Evolutionary conservation across 202 grass and related monocot genomes (phyloP).

Genomic region (Digitaria exilis): DNA sequence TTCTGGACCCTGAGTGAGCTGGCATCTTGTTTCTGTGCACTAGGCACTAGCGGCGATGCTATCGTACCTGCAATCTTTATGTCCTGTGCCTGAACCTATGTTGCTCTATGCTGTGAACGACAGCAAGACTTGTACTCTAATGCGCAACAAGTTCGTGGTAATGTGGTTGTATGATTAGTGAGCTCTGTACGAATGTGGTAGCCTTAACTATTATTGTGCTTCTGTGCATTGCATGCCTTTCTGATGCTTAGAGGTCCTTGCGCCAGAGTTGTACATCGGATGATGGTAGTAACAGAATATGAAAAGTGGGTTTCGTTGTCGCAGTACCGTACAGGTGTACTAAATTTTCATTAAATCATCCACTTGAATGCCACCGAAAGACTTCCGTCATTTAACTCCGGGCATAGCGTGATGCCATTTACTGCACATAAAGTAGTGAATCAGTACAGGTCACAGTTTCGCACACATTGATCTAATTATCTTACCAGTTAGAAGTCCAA

Average conservation of each 20-base stretch:
- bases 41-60: background rate
- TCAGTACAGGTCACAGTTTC: background rate
- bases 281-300: background rate
- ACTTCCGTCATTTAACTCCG: no score
- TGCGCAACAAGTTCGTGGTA: background rate
- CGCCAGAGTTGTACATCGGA: background rate
- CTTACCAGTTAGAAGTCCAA: no score
- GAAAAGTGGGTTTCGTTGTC: no score
- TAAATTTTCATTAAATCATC: no score
- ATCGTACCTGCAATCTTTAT: background rate
- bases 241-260: no score
- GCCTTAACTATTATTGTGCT: background rate
- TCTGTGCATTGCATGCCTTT: background rate
- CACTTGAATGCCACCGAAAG: no score
- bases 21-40: background rate
- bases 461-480: no score
- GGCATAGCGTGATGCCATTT: background rate
- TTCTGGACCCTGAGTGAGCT: conserved; percentile 41
- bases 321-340: no score
- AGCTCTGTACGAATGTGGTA: background rate
- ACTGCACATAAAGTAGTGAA: background rate
- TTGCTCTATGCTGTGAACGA: background rate
- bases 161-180: background rate
- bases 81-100: background rate
- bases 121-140: background rate